Evolutionary conservation across 257 asterid species (phyloP).

Genomic region (Scutellaria galericulata): DNA sequence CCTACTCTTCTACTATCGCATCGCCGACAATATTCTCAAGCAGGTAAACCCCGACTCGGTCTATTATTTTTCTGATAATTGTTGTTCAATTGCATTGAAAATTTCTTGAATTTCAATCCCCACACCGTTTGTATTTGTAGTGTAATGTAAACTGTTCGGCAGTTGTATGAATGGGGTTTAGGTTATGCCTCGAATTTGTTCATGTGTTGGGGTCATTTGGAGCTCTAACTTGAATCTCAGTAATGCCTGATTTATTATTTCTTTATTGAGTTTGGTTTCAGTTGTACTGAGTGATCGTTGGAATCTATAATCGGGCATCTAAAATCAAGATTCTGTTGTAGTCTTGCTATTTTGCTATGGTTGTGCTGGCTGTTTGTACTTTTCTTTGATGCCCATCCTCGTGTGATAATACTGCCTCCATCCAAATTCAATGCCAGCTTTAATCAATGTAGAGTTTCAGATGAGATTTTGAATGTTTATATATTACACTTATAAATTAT

Average conservation of each 20-base stretch:
- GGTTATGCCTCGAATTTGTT: neutral
- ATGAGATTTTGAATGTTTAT: neutral
- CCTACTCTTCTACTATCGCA: slow-evolving; percentile 62
- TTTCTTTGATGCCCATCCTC: slow-evolving; percentile 3
- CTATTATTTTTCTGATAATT: neutral
- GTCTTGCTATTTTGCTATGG: neutral
- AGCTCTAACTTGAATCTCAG: slow-evolving; percentile 25
- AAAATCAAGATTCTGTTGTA: neutral
- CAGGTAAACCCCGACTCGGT: slow-evolving; percentile 54
- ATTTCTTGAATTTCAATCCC: neutral
- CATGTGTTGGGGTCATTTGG: slow-evolving; percentile 1
- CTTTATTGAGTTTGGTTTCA: neutral
- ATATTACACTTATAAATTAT: neutral
- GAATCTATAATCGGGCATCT: neutral
- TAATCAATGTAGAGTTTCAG: slow-evolving; percentile 1
- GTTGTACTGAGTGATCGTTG: neutral
- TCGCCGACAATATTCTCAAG: slow-evolving; percentile 81
- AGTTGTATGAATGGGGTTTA: slow-evolving; percentile 7
- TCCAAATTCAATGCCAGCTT: neutral
- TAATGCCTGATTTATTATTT: neutral
- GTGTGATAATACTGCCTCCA: neutral
- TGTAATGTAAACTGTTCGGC: slow-evolving; percentile 3
- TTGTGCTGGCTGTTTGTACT: neutral
- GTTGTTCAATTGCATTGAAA: neutral
- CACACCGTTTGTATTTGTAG: neutral